phyloP scores from a whole-genome alignment of 2,329 filamentous ascomycete genomes.

The Colletotrichum siamense region DNA sequence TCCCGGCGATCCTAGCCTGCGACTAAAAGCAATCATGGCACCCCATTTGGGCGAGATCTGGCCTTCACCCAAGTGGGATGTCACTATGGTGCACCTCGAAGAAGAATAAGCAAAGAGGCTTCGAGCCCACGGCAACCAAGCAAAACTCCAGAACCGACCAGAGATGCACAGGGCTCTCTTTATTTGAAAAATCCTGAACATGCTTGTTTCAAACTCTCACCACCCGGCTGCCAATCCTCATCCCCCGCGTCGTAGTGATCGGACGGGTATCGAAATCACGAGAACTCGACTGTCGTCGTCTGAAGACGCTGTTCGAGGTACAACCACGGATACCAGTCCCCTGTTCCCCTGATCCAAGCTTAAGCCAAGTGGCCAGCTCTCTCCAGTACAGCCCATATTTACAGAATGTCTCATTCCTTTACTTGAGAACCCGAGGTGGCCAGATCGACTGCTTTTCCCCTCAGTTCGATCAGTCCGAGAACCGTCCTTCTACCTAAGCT shows the following conservation, averaged over 20 bases:
- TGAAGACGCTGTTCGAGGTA: not conserved
- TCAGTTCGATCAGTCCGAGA: not conserved
- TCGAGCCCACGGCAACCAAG: not conserved
- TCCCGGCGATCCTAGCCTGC: conserved; percentile 13
- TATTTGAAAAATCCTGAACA: conserved; percentile 16
- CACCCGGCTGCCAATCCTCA: not conserved
- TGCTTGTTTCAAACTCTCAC: conserved; percentile 20
- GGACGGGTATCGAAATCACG: not conserved
- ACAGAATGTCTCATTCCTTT: conserved; percentile 18
- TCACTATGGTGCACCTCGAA: not conserved
- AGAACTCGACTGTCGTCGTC: not conserved
- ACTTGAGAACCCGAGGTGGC: conserved; percentile 1
- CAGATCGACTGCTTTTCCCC: not conserved
- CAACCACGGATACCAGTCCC: not conserved
- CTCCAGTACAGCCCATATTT: not conserved
- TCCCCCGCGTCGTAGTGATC: not conserved
- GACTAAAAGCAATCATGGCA: conserved; percentile 7
- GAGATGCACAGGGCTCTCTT: conserved; percentile 3
- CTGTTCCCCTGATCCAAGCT: not conserved
- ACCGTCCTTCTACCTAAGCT: not conserved
- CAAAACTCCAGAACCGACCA: not conserved
- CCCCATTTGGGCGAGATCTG: conserved; percentile 16
- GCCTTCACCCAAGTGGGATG: not conserved
- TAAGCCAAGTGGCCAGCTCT: not conserved
- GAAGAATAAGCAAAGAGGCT: conserved; percentile 14